Evolutionary conservation across 23 red algal genomes (phyloP).

Genomic region (Cyanidioschyzon merolae): DNA sequence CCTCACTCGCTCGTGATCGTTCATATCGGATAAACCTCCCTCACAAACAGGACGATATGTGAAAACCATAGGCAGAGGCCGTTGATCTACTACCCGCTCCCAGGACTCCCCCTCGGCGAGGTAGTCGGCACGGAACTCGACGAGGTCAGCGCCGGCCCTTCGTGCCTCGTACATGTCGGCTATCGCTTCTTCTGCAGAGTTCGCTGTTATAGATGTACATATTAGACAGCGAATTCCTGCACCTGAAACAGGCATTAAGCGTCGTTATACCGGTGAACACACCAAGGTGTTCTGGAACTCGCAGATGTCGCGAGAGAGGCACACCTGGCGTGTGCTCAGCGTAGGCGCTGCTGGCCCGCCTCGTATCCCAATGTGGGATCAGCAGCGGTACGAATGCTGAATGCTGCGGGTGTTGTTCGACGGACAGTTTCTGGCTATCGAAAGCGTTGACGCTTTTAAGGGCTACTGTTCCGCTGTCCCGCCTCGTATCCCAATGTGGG

Average conservation of each 20-base stretch:
- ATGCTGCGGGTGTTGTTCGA: too few species aligned
- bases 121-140: conserved; percentile 66
- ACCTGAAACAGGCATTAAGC: neutral
- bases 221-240: neutral
- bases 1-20: conserved; percentile 51
- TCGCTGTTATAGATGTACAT: neutral
- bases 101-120: conserved; percentile 29
- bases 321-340: too few species aligned
- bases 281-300: too few species aligned
- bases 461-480: too few species aligned
- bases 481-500: too few species aligned
- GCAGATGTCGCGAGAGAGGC: too few species aligned
- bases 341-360: too few species aligned
- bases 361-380: too few species aligned
- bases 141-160: conserved; percentile 44
- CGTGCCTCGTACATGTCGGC: neutral
- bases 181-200: conserved; percentile 2
- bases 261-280: too few species aligned
- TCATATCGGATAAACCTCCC: conserved; percentile 36
- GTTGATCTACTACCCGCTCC: conserved; percentile 29
- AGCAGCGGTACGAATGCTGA: too few species aligned
- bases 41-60: conserved; percentile 77
- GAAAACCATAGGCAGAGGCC: conserved; percentile 54
- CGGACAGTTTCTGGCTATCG: too few species aligned
- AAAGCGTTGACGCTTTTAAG: too few species aligned